Evolutionary conservation across 768 basidiomycete genomes (phyloP).

Genomic region (Tylopilus sp.): DNA sequence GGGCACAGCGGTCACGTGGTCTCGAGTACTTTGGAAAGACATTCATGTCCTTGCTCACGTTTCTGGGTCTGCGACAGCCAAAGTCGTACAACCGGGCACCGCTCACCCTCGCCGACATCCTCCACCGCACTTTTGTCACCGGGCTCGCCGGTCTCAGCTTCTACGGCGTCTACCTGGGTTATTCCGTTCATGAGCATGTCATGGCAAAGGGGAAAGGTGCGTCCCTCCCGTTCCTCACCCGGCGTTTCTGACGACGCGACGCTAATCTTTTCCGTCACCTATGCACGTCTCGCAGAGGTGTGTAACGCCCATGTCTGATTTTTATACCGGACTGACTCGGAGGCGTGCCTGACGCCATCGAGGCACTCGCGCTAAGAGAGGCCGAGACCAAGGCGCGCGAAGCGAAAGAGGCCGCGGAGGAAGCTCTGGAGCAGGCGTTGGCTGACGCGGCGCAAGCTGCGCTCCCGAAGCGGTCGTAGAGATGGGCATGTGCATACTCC

Average conservation of each 20-base stretch:
- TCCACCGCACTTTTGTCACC: constrained; percentile 30
- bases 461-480: constrained; percentile 17
- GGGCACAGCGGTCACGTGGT: constrained; percentile 5
- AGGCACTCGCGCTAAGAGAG: constrained; percentile 24
- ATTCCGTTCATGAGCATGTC: constrained; percentile 30
- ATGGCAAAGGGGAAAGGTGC: constrained; percentile 31
- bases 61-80: constrained; percentile 24
- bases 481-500: background rate
- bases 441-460: constrained; percentile 31
- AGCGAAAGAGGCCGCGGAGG: constrained; percentile 19
- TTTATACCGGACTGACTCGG: background rate
- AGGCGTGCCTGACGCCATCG: background rate
- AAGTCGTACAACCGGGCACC: constrained; percentile 19
- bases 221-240: background rate
- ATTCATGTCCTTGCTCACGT: constrained; percentile 27
- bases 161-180: constrained; percentile 32
- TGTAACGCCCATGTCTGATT: background rate
- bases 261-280: background rate
- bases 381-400: constrained; percentile 19
- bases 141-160: constrained; percentile 27
- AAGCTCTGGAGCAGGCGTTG: constrained; percentile 29
- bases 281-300: constrained; percentile 16
- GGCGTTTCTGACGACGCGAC: background rate
- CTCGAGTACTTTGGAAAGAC: background rate
- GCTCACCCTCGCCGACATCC: constrained; percentile 26